Base-by-base conservation (phyloP, 202 grass and related monocot species). In the Setaria viridis region DNA sequence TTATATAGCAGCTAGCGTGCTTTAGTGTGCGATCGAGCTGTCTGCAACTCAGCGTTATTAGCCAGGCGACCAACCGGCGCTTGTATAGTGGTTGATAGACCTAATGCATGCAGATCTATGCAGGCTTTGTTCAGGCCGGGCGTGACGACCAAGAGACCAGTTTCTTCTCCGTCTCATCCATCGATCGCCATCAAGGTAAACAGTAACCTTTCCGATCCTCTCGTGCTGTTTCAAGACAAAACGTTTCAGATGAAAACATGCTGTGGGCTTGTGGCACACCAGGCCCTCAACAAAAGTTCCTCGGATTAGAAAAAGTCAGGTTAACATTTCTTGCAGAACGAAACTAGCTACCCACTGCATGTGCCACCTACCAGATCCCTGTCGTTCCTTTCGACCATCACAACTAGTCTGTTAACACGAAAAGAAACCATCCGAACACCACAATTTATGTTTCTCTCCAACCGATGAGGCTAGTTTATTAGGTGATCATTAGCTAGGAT, bases 371-470 rank as follows among this genome's bases (percentile, higher is more conserved):
- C 46, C 59, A 79, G 41, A 79, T 49, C 16, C 25, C 25, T 50
- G 47, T 25, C 25, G 25, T 80, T 67, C 29, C 39, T 63, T 5
- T 64, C 41, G 9, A 21, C 55, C n/a, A 3, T 11, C 57, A 60
- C 57, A 60, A 49, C 4, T 32, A 20, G 62, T 55, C 7, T 25
- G 19, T 37, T 69, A 70, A 58, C 79, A 81, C 79, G 79, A 81
- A 81, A 81, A 70, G 65, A 81, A 81, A 70, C 79, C 79, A 43
- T 69, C 78, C 34, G 37, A 81, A 81, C 64, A 43, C 78, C 13
- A 39, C 69, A 46, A 10, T 69, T 56, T 81, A 69, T 69, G 7
- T 0, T 68, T 14, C 29, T 69, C 11, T 56, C 48, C 9, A 69
- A 43, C 49, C 41, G 63, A 48, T 41, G 34, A 29, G 34, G 1